Base-by-base conservation (phyloP, 179 eudicot species). In the Corrigiola litoralis region DNA sequence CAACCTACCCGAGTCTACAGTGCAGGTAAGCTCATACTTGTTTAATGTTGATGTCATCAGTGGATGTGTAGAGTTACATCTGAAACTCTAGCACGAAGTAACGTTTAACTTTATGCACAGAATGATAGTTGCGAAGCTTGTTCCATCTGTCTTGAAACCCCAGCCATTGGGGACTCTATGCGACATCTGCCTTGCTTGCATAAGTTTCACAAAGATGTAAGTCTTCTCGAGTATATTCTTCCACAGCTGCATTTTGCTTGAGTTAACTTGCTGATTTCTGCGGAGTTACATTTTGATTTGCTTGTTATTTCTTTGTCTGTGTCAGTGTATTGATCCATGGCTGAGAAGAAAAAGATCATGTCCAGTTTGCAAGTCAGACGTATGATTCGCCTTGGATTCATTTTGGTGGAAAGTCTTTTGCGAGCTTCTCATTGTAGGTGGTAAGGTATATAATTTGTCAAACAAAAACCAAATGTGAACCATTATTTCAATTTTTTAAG, bases 261-360 rank as follows among this genome's bases (percentile, higher is more conserved):
- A 18, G 54, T 64, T 18, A 4, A 25, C 14, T 33, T 16, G 9
- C 16, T 49, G 54, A 50, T 54, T 33, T 14, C 7, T 38, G 20
- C 12, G 32, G 60, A n/a, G 40, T 25, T n/a, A 16, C 31, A 14
- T 68, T 49, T 32, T 65, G 27, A 40, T 63, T 61, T 42, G 37
- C 16, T 66, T 21, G 44, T 34, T 45, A 20, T 12, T 68, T 52
- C 6, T 28, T 45, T 24, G 27, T 47, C 42, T 54, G 50, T 79
- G 57, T 63, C 88, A 94, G 99, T 94, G 99, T 75, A 94, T 94
- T 50, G 99, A 94, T 94, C 87, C 86, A 67, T 94, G 99, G 97
- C 88, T 94, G 63, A 78, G 91, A 69, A 86, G 96, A 72, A 83
- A 58, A 77, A 80, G 89, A 34, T 80, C 90, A 16, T 94, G 99